A percentile compares a stretch with the other conserved stretches of the same genome.
phyloP scores from a whole-genome alignment of 108 stramenopile species.

The Conticribra guillardii region DNA sequence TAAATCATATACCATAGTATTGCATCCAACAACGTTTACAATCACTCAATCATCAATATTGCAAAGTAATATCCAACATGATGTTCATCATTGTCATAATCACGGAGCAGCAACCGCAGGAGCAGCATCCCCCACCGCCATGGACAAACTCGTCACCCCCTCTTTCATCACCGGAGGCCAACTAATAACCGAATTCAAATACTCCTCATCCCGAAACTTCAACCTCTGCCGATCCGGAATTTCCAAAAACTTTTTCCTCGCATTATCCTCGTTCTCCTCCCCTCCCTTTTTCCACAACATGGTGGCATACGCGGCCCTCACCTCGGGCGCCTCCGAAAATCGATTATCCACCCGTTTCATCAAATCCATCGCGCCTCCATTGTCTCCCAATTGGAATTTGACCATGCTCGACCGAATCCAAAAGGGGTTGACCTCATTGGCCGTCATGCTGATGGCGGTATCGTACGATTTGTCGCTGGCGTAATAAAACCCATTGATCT shows the following conservation, averaged over 20 bases:
- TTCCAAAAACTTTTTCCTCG: constrained; percentile 78
- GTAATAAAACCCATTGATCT: constrained; percentile 71
- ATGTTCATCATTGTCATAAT: background rate
- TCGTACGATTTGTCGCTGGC: constrained; percentile 68
- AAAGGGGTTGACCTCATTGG: constrained; percentile 85
- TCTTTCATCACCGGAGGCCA: constrained; percentile 82
- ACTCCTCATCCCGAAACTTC: constrained; percentile 63
- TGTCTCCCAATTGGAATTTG: constrained; percentile 76
- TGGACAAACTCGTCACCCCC: constrained; percentile 38
- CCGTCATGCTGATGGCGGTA: constrained; percentile 83
- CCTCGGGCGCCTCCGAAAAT: constrained; percentile 89
- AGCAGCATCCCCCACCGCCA: constrained; percentile 44
- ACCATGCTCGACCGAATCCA: constrained; percentile 83
- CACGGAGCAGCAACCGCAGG: too few species aligned
- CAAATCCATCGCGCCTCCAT: constrained; percentile 65
- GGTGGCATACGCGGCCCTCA: constrained; percentile 75
- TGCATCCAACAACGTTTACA: too few species aligned
- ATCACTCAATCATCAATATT: too few species aligned
- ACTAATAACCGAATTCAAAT: constrained; percentile 59
- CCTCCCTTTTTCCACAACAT: constrained; percentile 70
- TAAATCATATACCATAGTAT: too few species aligned
- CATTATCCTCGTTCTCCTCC: constrained; percentile 71
- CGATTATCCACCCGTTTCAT: constrained; percentile 82
- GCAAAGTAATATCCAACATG: too few species aligned
- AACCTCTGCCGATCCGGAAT: constrained; percentile 78